These are phyloP conservation scores for Phytopythium boreale DNA, from an alignment of 352 stramenopile species.

Conservation along the genomic window DNA sequence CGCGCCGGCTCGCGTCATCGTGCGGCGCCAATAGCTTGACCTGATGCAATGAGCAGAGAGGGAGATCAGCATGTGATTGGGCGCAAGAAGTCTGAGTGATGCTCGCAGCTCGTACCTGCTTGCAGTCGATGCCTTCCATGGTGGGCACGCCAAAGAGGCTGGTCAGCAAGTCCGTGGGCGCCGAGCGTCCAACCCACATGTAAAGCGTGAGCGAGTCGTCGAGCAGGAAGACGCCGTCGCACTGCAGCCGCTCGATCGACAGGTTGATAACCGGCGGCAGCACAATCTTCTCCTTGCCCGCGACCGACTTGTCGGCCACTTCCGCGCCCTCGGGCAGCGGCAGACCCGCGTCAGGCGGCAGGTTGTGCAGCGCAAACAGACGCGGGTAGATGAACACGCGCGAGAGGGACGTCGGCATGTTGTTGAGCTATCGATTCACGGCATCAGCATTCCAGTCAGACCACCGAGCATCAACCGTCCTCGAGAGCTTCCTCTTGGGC, in stretches of 20 bases:
- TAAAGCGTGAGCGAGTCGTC: slow-evolving; percentile 96
- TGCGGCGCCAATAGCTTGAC: slow-evolving; percentile 80
- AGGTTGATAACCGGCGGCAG: slow-evolving; percentile 93
- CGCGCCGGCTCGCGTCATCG: slow-evolving; percentile 78
- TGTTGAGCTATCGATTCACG: slow-evolving; percentile 65
- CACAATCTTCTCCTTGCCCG: slow-evolving; percentile 66
- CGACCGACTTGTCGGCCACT: slow-evolving; percentile 40
- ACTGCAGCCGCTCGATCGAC: slow-evolving; percentile 92
- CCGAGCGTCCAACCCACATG: slow-evolving; percentile 94
- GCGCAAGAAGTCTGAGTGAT: neutral
- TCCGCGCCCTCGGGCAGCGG: slow-evolving; percentile 15
- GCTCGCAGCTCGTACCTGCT: slow-evolving; percentile 35
- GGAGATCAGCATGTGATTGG: neutral
- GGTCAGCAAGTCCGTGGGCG: slow-evolving; percentile 80
- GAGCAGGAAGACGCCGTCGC: slow-evolving; percentile 95
- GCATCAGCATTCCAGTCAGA: neutral
- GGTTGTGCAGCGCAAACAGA: slow-evolving; percentile 95
- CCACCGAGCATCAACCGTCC: neutral
- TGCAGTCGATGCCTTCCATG: slow-evolving; percentile 94
- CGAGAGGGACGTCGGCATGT: slow-evolving; percentile 92
- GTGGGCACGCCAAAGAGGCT: slow-evolving; percentile 94
- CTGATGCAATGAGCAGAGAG: slow-evolving; percentile 14
- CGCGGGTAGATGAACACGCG: slow-evolving; percentile 96
- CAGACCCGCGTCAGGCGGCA: slow-evolving; percentile 86
- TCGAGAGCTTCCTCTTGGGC: neutral